Percentiles rank a stretch among this genome's conserved stretches.
Conservation (phyloP, 2,329 filamentous ascomycete species). For the Ophiostoma ulmi region DNA sequence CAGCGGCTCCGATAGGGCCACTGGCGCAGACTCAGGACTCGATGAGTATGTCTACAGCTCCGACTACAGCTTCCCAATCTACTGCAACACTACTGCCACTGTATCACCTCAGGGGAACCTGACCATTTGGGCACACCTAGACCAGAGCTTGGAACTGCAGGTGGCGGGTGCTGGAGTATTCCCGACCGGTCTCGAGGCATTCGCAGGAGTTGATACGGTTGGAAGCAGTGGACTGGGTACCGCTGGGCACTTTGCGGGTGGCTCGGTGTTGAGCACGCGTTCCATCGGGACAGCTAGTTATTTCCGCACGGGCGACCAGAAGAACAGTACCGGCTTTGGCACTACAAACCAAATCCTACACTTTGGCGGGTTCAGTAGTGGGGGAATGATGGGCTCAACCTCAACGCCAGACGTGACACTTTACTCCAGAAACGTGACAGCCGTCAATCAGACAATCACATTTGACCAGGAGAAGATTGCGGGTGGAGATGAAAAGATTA, state of each 20-base stretch:
- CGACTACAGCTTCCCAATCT: slow-evolving; percentile 56
- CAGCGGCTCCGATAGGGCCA: slow-evolving; percentile 32
- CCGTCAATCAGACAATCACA: slow-evolving; percentile 50
- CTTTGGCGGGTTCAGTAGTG: slow-evolving; percentile 44
- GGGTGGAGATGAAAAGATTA: not conserved
- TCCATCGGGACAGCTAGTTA: slow-evolving; percentile 57
- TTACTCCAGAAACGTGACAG: slow-evolving; percentile 54
- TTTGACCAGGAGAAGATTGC: slow-evolving; percentile 27
- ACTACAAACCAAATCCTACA: slow-evolving; percentile 52
- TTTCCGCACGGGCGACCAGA: slow-evolving; percentile 42
- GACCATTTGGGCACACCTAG: slow-evolving; percentile 41
- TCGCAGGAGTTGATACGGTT: slow-evolving; percentile 35
- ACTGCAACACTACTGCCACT: slow-evolving; percentile 49
- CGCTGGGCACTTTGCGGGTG: slow-evolving; percentile 29
- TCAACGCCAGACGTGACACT: slow-evolving; percentile 38
- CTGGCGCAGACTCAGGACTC: slow-evolving; percentile 31
- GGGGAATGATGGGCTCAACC: slow-evolving; percentile 27
- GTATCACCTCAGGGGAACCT: slow-evolving; percentile 42
- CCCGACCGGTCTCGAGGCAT: slow-evolving; percentile 57
- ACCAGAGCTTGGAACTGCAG: slow-evolving; percentile 40
- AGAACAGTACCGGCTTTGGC: slow-evolving; percentile 48
- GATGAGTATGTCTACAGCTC: slow-evolving; percentile 31
- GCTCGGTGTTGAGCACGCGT: slow-evolving; percentile 44
- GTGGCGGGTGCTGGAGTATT: slow-evolving; percentile 43
- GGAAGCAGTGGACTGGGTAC: not conserved